A percentile compares a stretch with the other conserved stretches of the same genome.
phyloP scores from a whole-genome alignment of 2,329 filamentous ascomycete genomes.

The Fusarium lateritium region DNA sequence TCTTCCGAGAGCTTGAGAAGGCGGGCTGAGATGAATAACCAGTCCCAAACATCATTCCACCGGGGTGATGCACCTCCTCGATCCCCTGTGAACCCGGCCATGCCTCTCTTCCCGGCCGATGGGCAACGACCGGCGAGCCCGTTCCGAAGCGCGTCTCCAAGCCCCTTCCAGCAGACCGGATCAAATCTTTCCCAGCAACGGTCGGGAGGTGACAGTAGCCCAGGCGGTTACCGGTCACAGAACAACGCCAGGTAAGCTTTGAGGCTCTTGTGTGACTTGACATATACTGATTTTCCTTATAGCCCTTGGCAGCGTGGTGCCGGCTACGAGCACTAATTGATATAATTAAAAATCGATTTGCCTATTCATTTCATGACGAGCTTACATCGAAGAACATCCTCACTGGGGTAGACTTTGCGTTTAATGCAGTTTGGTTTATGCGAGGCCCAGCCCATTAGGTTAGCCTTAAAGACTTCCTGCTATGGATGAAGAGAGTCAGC shows the following conservation, averaged over 20 bases:
- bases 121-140: constrained; percentile 55
- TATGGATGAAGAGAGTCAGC: constrained; percentile 16
- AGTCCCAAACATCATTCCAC: constrained; percentile 53
- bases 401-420: constrained; percentile 31
- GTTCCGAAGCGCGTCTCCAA: constrained; percentile 55
- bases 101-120: constrained; percentile 60
- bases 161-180: constrained; percentile 52
- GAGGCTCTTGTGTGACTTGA: background rate
- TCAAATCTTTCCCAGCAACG: constrained; percentile 53
- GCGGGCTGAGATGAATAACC: constrained; percentile 52
- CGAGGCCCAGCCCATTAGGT: constrained; percentile 17
- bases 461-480: constrained; percentile 18
- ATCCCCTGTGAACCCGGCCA: constrained; percentile 60
- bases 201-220: constrained; percentile 53
- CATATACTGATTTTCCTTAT: constrained; percentile 33
- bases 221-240: constrained; percentile 54
- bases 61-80: constrained; percentile 50
- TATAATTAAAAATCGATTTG: constrained; percentile 26
- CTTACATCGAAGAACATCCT: constrained; percentile 30
- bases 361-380: constrained; percentile 39
- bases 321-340: constrained; percentile 58
- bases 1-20: constrained; percentile 58
- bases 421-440: constrained; percentile 27
- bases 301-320: constrained; percentile 64
- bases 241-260: constrained; percentile 57